These are phyloP conservation scores for Colletotrichum sp. DNA, from an alignment of 2,329 filamentous ascomycete genomes.

Conservation along the genomic window DNA sequence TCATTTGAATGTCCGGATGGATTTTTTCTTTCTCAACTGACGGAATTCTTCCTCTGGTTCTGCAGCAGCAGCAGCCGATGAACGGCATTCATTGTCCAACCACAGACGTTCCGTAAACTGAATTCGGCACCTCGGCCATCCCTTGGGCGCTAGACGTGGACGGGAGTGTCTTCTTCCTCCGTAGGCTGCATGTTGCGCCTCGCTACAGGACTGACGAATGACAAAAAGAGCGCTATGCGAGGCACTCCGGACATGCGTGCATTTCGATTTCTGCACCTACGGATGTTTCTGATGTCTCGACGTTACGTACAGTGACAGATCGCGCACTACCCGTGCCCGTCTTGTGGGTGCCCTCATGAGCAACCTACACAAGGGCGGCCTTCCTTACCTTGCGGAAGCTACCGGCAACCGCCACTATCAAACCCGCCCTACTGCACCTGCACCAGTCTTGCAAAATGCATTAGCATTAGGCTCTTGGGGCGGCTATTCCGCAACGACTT, in stretches of 20 bases:
- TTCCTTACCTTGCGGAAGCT: neutral
- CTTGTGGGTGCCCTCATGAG: neutral
- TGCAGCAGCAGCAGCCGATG: conserved; percentile 8
- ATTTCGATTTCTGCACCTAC: neutral
- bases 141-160: neutral
- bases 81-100: conserved; percentile 6
- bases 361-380: neutral
- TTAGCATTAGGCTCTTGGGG: conserved; percentile 15
- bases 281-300: neutral
- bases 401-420: conserved; percentile 1
- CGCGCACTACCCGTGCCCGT: neutral
- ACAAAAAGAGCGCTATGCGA: neutral
- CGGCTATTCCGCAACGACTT: conserved; percentile 12
- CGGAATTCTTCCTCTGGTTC: neutral
- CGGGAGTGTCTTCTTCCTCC: neutral
- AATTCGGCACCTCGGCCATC: conserved; percentile 11
- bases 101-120: neutral
- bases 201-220: neutral
- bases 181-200: neutral
- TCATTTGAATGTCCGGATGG: neutral
- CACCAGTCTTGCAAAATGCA: neutral
- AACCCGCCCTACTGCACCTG: conserved; percentile 6
- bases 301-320: neutral
- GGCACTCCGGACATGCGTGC: neutral
- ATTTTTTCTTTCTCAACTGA: neutral